phyloP scores from a whole-genome alignment of 257 asterid genomes.

The Rauvolfia tetraphylla region DNA sequence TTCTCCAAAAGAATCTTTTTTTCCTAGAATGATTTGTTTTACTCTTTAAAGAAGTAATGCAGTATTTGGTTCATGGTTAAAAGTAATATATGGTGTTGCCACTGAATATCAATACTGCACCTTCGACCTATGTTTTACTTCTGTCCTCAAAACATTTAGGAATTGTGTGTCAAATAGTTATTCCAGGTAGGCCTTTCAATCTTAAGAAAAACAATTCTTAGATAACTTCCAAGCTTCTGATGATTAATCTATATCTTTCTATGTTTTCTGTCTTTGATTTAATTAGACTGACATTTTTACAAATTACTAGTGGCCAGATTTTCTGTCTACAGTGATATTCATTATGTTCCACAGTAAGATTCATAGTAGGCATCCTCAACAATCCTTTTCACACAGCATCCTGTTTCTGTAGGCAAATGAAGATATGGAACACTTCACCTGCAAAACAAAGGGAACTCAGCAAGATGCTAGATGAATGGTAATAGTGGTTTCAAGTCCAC shows the following conservation, averaged over 20 bases:
- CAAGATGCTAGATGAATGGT: slow-evolving; percentile 98
- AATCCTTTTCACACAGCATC: slow-evolving; percentile 1
- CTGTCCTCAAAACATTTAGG: background rate
- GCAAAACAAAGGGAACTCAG: slow-evolving; percentile 75
- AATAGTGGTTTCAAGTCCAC: slow-evolving; percentile 28
- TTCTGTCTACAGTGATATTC: background rate
- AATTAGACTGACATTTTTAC: background rate
- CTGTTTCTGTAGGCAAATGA: slow-evolving; percentile 74
- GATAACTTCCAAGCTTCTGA: background rate
- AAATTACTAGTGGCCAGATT: background rate
- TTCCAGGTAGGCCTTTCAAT: background rate
- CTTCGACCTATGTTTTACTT: background rate
- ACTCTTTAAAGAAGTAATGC: background rate
- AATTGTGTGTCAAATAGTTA: background rate
- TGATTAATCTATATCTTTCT: background rate
- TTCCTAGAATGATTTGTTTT: background rate
- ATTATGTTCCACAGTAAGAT: background rate
- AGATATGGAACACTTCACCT: slow-evolving; percentile 93
- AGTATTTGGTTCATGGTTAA: background rate
- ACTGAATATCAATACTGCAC: background rate
- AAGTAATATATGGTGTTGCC: background rate
- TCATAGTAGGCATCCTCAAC: too few relatives aligned
- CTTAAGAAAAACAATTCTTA: background rate
- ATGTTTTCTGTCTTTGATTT: background rate
- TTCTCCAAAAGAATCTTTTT: background rate